A percentile compares a stretch with the other conserved stretches of the same genome.
Conservation (phyloP, 805 yeast genomes). For the Starmerella tilneyi region DNA sequence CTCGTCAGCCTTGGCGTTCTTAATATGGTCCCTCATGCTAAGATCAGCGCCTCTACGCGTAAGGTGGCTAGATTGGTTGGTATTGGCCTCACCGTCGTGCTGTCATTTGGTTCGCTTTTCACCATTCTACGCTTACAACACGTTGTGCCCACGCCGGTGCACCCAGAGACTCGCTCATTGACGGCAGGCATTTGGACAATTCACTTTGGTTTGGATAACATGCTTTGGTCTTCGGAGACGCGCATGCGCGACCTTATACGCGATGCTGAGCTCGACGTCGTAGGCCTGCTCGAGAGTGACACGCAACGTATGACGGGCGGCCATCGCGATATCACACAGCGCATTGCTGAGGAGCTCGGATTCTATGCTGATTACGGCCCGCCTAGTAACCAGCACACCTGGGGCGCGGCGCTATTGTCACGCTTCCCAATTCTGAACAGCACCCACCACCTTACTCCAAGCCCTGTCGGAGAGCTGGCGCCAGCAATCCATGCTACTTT, state of each 20-base stretch:
- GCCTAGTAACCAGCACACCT: constrained; percentile 93
- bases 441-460: constrained; percentile 82
- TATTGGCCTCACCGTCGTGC: constrained; percentile 32
- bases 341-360: constrained; percentile 80
- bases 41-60: constrained; percentile 21
- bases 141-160: constrained; percentile 54
- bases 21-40: constrained; percentile 13
- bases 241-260: constrained; percentile 74
- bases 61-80: constrained; percentile 25
- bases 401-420: constrained; percentile 91
- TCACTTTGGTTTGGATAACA: constrained; percentile 94
- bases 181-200: constrained; percentile 98
- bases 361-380: constrained; percentile 97
- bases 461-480: constrained; percentile 96
- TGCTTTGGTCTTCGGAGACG: constrained; percentile 93
- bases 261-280: constrained; percentile 82
- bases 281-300: constrained; percentile 85
- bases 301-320: constrained; percentile 93
- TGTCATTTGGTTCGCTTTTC: constrained; percentile 41
- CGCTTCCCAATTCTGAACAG: constrained; percentile 89
- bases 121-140: constrained; percentile 50
- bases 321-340: constrained; percentile 85
- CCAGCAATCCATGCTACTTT: constrained; percentile 96
- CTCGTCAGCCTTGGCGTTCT: constrained; percentile 46
- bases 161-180: constrained; percentile 55